Base-by-base conservation (phyloP, 2,329 filamentous ascomycete genomes). In the Colletotrichum nymphaeae region DNA sequence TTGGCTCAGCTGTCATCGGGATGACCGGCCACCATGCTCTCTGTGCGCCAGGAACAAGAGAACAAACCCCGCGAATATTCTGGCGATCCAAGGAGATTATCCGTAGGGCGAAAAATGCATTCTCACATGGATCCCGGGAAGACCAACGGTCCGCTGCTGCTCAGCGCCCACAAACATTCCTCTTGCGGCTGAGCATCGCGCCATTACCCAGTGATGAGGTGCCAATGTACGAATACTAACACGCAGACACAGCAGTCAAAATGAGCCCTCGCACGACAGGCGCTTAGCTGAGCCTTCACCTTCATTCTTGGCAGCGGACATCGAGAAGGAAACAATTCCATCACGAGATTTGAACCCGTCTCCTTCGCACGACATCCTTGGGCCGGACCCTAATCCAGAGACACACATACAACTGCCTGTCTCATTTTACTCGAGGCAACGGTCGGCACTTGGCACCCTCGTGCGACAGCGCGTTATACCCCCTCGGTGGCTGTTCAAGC, bases 381-480 rank as follows among this genome's bases (percentile, higher is more conserved):
- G 5, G 22, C 6, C 24, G 28, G 58, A 7, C n/a, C 26, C 5
- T 22, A 19, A 22, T 55, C n/a, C 22, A 46, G 32, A 35, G 32
- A 28, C 28, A 12, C 22, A n/a, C 30, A n/a, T 37, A 56, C 26
- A 42, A 5, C 9, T 8, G 57, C 32, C 46, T 46, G 19, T 60
- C 30, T 60, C 32, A 73, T 73, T 46, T 69, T 55, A 72, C 59
- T 72, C 70, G 66, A 72, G 42, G 59, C 66, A 59, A 63, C 59
- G 24, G 59, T 26, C 26, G 59, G 37, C 59, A 64, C 66, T 73
- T 69, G 59, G 53, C 60, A 32, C 42, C 37, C 24, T 53, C 46
- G 67, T 73, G 67, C 53, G 49, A 73, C 67, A 28, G 53, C 55
- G 53, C 55, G n/a, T 73, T 28, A 26, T 46, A 37, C 42, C 22